phyloP scores from a whole-genome alignment of 768 basidiomycete species.

The Terana coerulea region DNA sequence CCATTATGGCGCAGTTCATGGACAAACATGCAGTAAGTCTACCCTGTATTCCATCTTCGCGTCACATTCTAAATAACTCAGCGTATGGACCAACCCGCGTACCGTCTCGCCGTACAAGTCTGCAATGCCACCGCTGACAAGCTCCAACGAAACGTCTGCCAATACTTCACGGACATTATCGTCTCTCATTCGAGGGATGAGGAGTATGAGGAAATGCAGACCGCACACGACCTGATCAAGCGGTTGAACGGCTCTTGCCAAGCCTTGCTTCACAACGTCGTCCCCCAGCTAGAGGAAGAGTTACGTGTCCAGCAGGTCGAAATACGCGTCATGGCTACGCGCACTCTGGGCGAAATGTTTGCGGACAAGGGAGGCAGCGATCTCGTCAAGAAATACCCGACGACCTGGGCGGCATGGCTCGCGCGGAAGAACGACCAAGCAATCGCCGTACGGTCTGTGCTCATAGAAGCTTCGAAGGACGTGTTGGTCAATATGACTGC shows the following conservation, averaged over 20 bases:
- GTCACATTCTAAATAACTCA: slow-evolving; percentile 24
- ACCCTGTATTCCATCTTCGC: not conserved
- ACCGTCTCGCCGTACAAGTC: slow-evolving; percentile 79
- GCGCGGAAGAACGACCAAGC: slow-evolving; percentile 74
- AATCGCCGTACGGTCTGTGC: slow-evolving; percentile 65
- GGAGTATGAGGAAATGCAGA: slow-evolving; percentile 63
- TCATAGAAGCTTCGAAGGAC: slow-evolving; percentile 66
- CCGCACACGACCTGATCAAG: slow-evolving; percentile 83
- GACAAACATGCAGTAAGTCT: slow-evolving; percentile 67
- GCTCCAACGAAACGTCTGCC: slow-evolving; percentile 83
- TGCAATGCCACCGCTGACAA: slow-evolving; percentile 83
- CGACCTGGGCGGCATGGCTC: slow-evolving; percentile 85
- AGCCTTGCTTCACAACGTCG: slow-evolving; percentile 78
- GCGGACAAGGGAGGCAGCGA: slow-evolving; percentile 71
- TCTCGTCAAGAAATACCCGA: slow-evolving; percentile 73
- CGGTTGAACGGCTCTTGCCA: slow-evolving; percentile 79
- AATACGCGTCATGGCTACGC: slow-evolving; percentile 77
- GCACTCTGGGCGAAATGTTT: slow-evolving; percentile 89
- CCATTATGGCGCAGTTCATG: slow-evolving; percentile 81
- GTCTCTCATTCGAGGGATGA: slow-evolving; percentile 57
- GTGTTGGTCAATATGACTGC: slow-evolving; percentile 51
- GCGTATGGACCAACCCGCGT: slow-evolving; percentile 71
- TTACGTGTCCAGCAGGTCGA: slow-evolving; percentile 70
- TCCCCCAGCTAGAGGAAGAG: slow-evolving; percentile 92
- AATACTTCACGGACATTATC: slow-evolving; percentile 92